Evolutionary conservation across 331 rosid species (phyloP), one percentile per base, ranked within the genome.

Genomic region (Prunus yedoensis): DNA sequence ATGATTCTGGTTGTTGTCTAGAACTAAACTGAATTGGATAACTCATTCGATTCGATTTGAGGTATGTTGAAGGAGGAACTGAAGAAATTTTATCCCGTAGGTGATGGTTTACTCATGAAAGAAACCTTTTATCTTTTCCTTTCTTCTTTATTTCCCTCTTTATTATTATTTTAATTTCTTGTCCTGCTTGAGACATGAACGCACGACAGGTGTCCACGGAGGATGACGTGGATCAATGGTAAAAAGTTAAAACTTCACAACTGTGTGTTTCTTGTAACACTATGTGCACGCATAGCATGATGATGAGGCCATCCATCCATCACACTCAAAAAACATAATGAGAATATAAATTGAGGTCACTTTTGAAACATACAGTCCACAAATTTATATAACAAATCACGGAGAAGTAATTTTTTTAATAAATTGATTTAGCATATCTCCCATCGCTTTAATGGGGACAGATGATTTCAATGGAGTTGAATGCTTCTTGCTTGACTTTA

Each of bases 381-480:
- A 43, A n/a, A 35, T 5, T 5, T 35, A 5, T 35, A 2, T 41
- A 2, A 41, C 43, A 1, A 46, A 2, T 56, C 6, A 8, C 8
- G 13, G 13, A 56, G 14, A 56, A 52, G 21, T 27, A 2, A 27
- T 27, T 27, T 27, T 27, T 27, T 25, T 1, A 1, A 25, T 20
- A 52, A 14, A 5, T 60, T 3, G 12, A 28, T 21, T 71, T 38
- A 38, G 15, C 41, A 71, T 71, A 71, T 38, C 66, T 59, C 12
- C 70, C 38, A 27, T 74, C 25, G 71, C 61, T 73, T 47, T 46
- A 73, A 47, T 41, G 52, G 41, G 60, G 41, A 66, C 60, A 59
- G 38, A 67, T 58, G 79, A 50, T 52, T 66, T 17, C 38, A n/a
- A 28, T 32, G 68, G 18, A 18, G 64, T 45, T 49, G 59, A 66